Percentiles rank a stretch among this genome's conserved stretches.
Evolutionary conservation across 371 early-diverging fungal species (phyloP).

Genomic region (Chytridiales sp.): DNA sequence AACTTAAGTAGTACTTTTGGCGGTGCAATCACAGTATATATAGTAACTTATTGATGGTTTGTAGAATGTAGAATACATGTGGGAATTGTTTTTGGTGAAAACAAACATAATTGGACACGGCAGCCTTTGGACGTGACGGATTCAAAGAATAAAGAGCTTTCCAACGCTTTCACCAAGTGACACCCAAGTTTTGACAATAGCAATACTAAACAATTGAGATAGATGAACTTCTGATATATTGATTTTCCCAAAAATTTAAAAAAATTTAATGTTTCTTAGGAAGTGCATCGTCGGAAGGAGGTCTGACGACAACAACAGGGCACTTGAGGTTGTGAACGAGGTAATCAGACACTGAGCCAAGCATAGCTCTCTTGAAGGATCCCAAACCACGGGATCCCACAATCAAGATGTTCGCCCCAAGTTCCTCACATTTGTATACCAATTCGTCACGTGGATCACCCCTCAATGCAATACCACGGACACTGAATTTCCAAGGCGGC

Average conservation of each 20-base stretch:
- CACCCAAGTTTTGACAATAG: no score
- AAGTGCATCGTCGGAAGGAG: constrained; percentile 11
- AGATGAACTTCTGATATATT: neutral
- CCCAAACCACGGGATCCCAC: constrained; percentile 36
- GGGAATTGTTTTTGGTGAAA: no score
- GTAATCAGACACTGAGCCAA: constrained; percentile 41
- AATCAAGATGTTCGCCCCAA: constrained; percentile 33
- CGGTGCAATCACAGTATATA: no score
- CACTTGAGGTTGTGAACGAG: constrained; percentile 38
- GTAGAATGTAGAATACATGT: no score
- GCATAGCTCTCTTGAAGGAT: constrained; percentile 19
- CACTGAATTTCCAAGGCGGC: constrained; percentile 16
- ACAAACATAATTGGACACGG: no score
- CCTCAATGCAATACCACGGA: constrained; percentile 43
- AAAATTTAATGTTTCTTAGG: constrained; percentile 1
- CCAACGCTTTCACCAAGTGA: no score
- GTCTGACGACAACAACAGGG: constrained; percentile 31
- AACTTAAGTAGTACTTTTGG: no score
- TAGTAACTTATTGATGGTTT: no score
- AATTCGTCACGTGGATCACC: constrained; percentile 45
- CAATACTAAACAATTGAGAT: no score
- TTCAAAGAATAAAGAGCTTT: no score
- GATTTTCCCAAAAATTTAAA: neutral
- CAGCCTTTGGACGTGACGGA: no score
- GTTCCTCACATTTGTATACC: constrained; percentile 26